These are phyloP conservation scores for Aegilops longissima DNA, from an alignment of 176 grass and related monocot species.

Conservation along the genomic window DNA sequence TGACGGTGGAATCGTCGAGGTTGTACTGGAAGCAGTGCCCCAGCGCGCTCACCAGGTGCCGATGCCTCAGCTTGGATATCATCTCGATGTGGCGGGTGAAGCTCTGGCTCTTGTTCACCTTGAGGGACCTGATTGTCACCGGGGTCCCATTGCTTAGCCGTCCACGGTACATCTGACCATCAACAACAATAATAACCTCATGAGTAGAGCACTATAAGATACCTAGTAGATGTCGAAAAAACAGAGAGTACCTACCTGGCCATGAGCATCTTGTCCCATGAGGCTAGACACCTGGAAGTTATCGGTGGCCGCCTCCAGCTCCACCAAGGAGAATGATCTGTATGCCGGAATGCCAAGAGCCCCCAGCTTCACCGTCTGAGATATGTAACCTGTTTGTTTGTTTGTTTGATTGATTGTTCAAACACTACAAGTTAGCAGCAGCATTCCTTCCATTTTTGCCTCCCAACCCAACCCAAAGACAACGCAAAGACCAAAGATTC, in stretches of 20 bases:
- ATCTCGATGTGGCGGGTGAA: constrained; percentile 73
- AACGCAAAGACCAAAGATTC: too few relatives aligned
- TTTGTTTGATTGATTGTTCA: neutral
- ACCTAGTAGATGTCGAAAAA: too few relatives aligned
- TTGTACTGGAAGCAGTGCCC: constrained; percentile 75
- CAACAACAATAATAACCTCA: too few relatives aligned
- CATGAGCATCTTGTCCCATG: constrained; percentile 62
- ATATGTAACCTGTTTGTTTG: constrained; percentile 58
- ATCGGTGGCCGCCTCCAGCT: constrained; percentile 78
- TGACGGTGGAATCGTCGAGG: constrained; percentile 55
- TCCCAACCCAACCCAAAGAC: too few relatives aligned
- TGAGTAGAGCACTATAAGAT: too few relatives aligned
- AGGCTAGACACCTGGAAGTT: constrained; percentile 62
- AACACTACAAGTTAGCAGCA: too few relatives aligned
- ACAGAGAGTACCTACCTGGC: constrained; percentile 46
- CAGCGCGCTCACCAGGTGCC: constrained; percentile 74
- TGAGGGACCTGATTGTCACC: constrained; percentile 60
- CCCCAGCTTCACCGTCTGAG: constrained; percentile 64
- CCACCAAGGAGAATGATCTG: constrained; percentile 68
- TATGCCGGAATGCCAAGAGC: constrained; percentile 70
- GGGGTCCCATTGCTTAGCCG: constrained; percentile 54
- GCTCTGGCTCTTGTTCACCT: constrained; percentile 61
- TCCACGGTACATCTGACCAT: constrained; percentile 63
- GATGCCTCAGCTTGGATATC: constrained; percentile 77
- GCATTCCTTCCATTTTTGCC: neutral